Evolutionary conservation across 1,139 yeast species (phyloP).

Genomic region (Yamadazyma diospyri): DNA sequence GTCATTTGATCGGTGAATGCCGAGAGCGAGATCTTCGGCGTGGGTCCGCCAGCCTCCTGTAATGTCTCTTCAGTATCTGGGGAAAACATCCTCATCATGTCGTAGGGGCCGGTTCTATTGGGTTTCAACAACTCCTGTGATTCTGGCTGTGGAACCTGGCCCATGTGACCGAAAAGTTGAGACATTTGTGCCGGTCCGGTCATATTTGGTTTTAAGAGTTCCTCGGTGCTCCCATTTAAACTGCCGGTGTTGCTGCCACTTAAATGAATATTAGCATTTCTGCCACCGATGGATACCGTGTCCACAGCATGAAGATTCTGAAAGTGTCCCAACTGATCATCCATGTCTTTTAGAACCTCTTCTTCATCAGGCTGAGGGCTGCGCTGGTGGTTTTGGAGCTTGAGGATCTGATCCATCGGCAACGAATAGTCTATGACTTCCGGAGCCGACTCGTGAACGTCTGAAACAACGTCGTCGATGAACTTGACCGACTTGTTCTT

Average conservation of each 20-base stretch:
- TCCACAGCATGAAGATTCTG: constrained; percentile 61
- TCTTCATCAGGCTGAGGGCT: constrained; percentile 40
- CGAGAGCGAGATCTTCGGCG: constrained; percentile 34
- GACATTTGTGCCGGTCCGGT: constrained; percentile 56
- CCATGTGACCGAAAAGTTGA: constrained; percentile 13
- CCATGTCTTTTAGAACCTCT: constrained; percentile 63
- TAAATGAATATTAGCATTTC: constrained; percentile 48
- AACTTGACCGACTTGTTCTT: constrained; percentile 65
- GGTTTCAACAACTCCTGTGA: constrained; percentile 23
- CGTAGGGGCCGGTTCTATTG: constrained; percentile 27
- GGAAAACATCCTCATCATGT: constrained; percentile 17
- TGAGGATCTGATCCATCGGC: constrained; percentile 11
- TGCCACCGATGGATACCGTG: constrained; percentile 58
- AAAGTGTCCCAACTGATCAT: constrained; percentile 62
- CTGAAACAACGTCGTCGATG: constrained; percentile 57
- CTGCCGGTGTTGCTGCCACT: constrained; percentile 12
- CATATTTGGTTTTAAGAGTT: constrained; percentile 45
- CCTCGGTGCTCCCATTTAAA: constrained; percentile 52
- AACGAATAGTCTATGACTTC: constrained; percentile 45
- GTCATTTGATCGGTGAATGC: constrained; percentile 47
- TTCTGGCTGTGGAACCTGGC: constrained; percentile 6
- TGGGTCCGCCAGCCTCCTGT: constrained; percentile 4
- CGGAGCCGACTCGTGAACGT: constrained; percentile 43
- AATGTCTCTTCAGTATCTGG: constrained; percentile 7
- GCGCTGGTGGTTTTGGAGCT: constrained; percentile 21